Evolutionary conservation across 495 filamentous ascomycete genomes (phyloP), one percentile per base, ranked within the genome.

Genomic region (Neurospora sublineolata): DNA sequence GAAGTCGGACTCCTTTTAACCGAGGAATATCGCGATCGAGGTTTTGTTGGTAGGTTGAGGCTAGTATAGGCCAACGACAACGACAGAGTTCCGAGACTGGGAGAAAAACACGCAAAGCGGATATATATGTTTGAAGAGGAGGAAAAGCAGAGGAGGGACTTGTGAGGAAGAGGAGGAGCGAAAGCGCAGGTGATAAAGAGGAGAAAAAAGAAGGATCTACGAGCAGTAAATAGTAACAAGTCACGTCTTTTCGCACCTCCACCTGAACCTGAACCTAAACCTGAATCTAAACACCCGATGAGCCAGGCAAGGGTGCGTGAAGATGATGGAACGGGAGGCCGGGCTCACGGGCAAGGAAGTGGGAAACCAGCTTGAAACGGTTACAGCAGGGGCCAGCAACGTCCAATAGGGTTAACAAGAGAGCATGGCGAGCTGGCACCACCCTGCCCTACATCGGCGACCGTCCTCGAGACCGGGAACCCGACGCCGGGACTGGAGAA

Each of bases 401-500:
- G 18, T 3, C 52, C 52, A 64, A 33, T 38, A 67, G 37, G 69
- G 41, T 20, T 71, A 6, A 33, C 33, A 33, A 33, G 33, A 33
- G 33, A 52, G 44, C 44, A 52, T 52, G 44, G 20, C 14, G 23
- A 58, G 46, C 46, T 58, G 46, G 46, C 46, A 8, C 46, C 46
- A 58, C 46, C 46, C 46, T 58, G 10, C 42, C 42, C 44, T 23
- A 23, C 12, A 16, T 33, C 46, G 20, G 23, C 41, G n/a, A 44
- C 41, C 9, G 41, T 44, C 27, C 23, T 36, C 23, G 27, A 33
- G 52, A 41, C 37, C 37, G 30, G 37, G 68, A 67, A 72, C 69
- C 38, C 73, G 72, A 77, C 77, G 74, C 69, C 69, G 68, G 75
- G 72, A 36, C 36, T 70, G 60, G 69, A 69, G 76, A 78, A 73